Percentiles rank a stretch among this genome's conserved stretches.
Conservation (phyloP, 2,329 filamentous ascomycete genomes). For the Pyrenophora graminea region DNA sequence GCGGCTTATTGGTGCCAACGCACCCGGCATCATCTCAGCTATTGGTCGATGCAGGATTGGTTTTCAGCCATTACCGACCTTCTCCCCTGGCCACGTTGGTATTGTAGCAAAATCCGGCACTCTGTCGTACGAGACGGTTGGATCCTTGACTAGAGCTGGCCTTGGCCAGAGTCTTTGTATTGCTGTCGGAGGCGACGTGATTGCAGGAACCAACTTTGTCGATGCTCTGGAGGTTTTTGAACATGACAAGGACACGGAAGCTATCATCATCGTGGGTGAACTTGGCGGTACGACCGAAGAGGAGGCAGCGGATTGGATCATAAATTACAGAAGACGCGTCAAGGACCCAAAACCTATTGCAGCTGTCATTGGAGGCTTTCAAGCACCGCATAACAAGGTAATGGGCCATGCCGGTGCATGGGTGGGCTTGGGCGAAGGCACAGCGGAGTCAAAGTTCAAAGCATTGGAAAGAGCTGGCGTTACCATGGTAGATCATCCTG, state of each 20-base stretch:
- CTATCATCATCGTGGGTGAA: conserved; percentile 73
- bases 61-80: conserved; percentile 76
- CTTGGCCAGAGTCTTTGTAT: conserved; percentile 78
- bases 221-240: conserved; percentile 71
- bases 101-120: conserved; percentile 83
- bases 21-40: conserved; percentile 77
- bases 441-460: conserved; percentile 67
- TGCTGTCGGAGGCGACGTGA: conserved; percentile 75
- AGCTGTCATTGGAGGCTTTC: conserved; percentile 69
- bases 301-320: conserved; percentile 75
- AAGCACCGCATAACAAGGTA: conserved; percentile 65
- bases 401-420: conserved; percentile 85
- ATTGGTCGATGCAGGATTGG: conserved; percentile 72
- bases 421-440: conserved; percentile 67
- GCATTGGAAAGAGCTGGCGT: conserved; percentile 69
- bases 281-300: conserved; percentile 71
- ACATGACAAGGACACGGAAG: conserved; percentile 69
- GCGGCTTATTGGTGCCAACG: conserved; percentile 78
- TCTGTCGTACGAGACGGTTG: conserved; percentile 78
- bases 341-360: conserved; percentile 73
- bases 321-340: conserved; percentile 62
- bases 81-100: conserved; percentile 69
- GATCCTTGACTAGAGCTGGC: conserved; percentile 72
- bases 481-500: conserved; percentile 74
- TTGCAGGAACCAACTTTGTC: conserved; percentile 74